Conservation (phyloP, 2,329 filamentous ascomycete species). For the Fusarium anguioides region DNA sequence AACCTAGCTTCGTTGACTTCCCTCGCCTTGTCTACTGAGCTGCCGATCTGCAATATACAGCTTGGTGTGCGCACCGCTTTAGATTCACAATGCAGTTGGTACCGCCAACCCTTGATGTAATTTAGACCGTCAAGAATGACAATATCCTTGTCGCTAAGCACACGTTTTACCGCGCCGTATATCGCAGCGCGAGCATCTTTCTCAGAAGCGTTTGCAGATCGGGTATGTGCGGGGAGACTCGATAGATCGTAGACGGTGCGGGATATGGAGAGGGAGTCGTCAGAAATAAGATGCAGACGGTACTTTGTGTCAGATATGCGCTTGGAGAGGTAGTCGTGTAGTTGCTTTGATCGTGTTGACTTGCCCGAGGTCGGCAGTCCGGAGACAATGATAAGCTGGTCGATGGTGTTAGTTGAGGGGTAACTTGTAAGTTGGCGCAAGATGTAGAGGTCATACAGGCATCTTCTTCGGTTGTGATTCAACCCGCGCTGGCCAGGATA, state of each 20-base stretch:
- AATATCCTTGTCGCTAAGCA: conserved; percentile 77
- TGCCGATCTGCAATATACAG: conserved; percentile 77
- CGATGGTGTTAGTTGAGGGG: conserved; percentile 15
- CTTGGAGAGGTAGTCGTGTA: conserved; percentile 71
- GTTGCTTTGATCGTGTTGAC: conserved; percentile 72
- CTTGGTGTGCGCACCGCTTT: conserved; percentile 81
- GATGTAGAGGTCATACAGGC: conserved; percentile 36
- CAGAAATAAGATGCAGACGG: conserved; percentile 78
- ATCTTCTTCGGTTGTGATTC: conserved; percentile 14
- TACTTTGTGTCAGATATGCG: conserved; percentile 66
- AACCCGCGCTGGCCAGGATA: neutral
- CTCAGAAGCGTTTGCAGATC: conserved; percentile 78
- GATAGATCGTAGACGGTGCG: conserved; percentile 78
- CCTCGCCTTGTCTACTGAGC: conserved; percentile 62
- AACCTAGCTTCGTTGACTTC: conserved; percentile 71
- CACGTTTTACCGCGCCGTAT: conserved; percentile 82
- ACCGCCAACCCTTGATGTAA: conserved; percentile 91
- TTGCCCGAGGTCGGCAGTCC: conserved; percentile 77
- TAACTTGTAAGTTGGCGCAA: neutral
- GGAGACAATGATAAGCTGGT: conserved; percentile 73
- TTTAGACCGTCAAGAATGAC: conserved; percentile 84
- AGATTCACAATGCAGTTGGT: conserved; percentile 86
- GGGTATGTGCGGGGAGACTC: conserved; percentile 66
- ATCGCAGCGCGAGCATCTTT: conserved; percentile 83
- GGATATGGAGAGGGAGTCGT: conserved; percentile 75